Conservation (phyloP, 2,329 filamentous ascomycete species). For the Fusarium nurragi region DNA sequence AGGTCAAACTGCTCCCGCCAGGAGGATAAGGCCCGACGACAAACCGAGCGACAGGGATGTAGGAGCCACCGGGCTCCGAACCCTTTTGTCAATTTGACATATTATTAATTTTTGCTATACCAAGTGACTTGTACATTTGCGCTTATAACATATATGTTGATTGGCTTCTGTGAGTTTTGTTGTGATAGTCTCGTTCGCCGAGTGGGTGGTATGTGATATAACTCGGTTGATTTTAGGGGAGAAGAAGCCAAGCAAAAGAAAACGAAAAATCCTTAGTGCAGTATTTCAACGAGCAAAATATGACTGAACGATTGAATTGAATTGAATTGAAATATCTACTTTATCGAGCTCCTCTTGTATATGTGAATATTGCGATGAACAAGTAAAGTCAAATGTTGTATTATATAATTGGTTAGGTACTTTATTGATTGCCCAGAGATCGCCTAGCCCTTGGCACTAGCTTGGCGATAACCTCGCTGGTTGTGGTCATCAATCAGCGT, state of each 20-base stretch:
- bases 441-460: conserved; percentile 35
- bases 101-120: background rate
- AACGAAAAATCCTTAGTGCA: no score
- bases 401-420: conserved; percentile 17
- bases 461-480: conserved; percentile 28
- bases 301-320: background rate
- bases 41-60: conserved; percentile 40
- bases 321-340: background rate
- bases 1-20: conserved; percentile 41
- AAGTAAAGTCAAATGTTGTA: conserved; percentile 8
- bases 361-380: fast-evolving
- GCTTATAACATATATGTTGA: no score
- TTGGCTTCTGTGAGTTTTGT: no score
- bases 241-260: no score
- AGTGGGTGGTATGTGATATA: no score
- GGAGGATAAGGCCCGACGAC: conserved; percentile 17
- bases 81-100: conserved; percentile 39
- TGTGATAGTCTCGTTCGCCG: no score
- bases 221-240: no score
- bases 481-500: conserved; percentile 15
- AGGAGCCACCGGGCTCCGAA: conserved; percentile 42
- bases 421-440: conserved; percentile 32
- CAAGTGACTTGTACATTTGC: background rate
- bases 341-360: background rate
- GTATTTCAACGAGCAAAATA: background rate